phyloP scores from a whole-genome alignment of 306 rosid genomes.

The Prosopis cineraria region DNA sequence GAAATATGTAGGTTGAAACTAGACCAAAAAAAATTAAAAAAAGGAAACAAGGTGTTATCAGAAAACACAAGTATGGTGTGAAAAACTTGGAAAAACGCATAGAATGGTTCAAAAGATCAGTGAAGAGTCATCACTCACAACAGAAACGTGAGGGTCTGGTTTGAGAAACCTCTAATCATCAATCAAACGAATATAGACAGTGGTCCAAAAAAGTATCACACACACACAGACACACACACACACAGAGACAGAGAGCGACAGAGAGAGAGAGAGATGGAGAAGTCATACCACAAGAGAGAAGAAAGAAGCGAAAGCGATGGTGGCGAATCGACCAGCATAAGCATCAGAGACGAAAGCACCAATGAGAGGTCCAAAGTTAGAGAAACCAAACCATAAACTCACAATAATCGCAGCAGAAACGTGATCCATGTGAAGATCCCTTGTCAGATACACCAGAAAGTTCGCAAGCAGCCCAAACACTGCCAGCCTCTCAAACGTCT shows the following conservation, averaged over 20 bases:
- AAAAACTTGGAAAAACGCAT: too few species aligned
- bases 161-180: too few species aligned
- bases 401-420: constrained; percentile 66
- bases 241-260: background rate
- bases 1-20: too few species aligned
- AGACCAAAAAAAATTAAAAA: too few species aligned
- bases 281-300: constrained; percentile 49
- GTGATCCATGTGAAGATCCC: constrained; percentile 64
- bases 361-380: constrained; percentile 63
- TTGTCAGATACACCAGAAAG: constrained; percentile 77
- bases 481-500: constrained; percentile 84
- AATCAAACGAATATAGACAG: too few species aligned
- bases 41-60: too few species aligned
- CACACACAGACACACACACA: too few species aligned
- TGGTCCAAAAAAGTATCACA: too few species aligned
- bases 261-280: background rate
- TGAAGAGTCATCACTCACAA: too few species aligned
- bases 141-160: too few species aligned
- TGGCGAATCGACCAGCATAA: constrained; percentile 64
- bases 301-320: constrained; percentile 71
- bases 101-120: too few species aligned
- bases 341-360: constrained; percentile 90
- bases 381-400: constrained; percentile 60
- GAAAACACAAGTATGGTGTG: too few species aligned
- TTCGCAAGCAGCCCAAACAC: constrained; percentile 69